Percentiles rank a stretch among this genome's conserved stretches.
phyloP scores from a whole-genome alignment of 768 basidiomycete genomes.

The Dentipellis sp. region DNA sequence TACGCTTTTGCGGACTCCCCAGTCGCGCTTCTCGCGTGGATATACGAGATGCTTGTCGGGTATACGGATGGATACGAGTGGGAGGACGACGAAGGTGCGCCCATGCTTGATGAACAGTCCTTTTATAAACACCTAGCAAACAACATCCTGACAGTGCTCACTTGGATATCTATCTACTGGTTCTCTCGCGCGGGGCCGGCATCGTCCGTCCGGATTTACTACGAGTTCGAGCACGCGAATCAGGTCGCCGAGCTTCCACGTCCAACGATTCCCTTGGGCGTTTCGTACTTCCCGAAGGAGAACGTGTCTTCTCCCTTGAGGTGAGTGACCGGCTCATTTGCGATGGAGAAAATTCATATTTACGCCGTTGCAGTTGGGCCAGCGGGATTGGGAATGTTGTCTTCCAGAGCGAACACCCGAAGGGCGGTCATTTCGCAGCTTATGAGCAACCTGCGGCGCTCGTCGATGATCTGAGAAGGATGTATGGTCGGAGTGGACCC shows the following conservation, averaged over 20 bases:
- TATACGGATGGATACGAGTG: slow-evolving; percentile 42
- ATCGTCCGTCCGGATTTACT: slow-evolving; percentile 23
- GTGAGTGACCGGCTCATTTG: not conserved
- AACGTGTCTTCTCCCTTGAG: not conserved
- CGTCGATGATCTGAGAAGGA: not conserved
- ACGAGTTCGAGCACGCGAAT: slow-evolving; percentile 14
- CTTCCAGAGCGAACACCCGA: slow-evolving; percentile 16
- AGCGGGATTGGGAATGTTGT: slow-evolving; percentile 18
- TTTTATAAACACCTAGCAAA: not conserved
- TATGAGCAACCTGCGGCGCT: not conserved
- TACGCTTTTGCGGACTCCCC: slow-evolving; percentile 51
- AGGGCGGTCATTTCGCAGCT: slow-evolving; percentile 9
- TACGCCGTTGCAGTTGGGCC: slow-evolving; percentile 12
- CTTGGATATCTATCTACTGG: slow-evolving; percentile 29
- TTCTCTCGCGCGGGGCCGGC: slow-evolving; percentile 26
- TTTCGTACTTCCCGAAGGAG: slow-evolving; percentile 24
- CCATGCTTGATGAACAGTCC: too few relatives aligned
- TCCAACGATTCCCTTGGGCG: slow-evolving; percentile 18
- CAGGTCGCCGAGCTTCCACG: not conserved
- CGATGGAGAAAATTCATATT: not conserved
- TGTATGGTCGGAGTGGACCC: slow-evolving; percentile 3
- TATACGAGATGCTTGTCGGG: slow-evolving; percentile 24
- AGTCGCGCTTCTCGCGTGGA: slow-evolving; percentile 32
- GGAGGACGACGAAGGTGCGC: slow-evolving; percentile 47
- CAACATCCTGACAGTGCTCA: slow-evolving; percentile 22